Base-by-base conservation (phyloP, 2,329 filamentous ascomycete species). In the Fusarium euwallaceae region DNA sequence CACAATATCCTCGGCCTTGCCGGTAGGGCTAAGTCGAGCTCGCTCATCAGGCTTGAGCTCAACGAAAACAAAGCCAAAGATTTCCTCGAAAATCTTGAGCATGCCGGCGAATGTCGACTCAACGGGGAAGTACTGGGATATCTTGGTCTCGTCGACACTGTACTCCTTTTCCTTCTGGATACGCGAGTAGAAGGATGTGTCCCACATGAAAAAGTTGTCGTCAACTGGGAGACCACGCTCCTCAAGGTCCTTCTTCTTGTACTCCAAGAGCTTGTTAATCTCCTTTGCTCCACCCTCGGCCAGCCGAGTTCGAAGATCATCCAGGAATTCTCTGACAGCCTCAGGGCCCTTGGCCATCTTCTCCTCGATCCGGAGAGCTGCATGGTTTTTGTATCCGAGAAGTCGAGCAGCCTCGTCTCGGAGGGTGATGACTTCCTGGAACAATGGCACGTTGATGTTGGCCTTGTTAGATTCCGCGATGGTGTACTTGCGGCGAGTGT, bases 111-210 rank as follows among this genome's bases (percentile, higher is more conserved):
- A 92, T 0, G 93, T 95, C 16, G 90, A 89, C 69, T 91, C 87
- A 8, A 96, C 87, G 5, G 94, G 94, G 84, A 97, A 97, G 83
- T 95, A 97, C 83, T 97, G 93, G 11, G 94, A 91, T 78, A 97
- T 94, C 80, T 92, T 90, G 77, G 92, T 90, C 81, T 96, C 93
- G 73, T 96, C 93, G 55, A 97, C 92, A 78, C 90, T 92, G 81
- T 92, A 96, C 80, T 96, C 92, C 80, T 93, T 90, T 85, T 96
- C 93, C 43, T 95, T 90, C 89, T 95, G 92, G 80, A 95, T 86
- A 8, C 93, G 91, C 76, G 94, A 92, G 82, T 96, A 97, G 84
- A 91, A 97, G 48, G 93, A 88, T 79, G 93, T 89, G 76, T 97
- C 94, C 94, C 94, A 97, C 45, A 95, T 89, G 82, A 94, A 96